Conservation (phyloP, 2,329 filamentous ascomycete genomes). For the Didymella sp. region DNA sequence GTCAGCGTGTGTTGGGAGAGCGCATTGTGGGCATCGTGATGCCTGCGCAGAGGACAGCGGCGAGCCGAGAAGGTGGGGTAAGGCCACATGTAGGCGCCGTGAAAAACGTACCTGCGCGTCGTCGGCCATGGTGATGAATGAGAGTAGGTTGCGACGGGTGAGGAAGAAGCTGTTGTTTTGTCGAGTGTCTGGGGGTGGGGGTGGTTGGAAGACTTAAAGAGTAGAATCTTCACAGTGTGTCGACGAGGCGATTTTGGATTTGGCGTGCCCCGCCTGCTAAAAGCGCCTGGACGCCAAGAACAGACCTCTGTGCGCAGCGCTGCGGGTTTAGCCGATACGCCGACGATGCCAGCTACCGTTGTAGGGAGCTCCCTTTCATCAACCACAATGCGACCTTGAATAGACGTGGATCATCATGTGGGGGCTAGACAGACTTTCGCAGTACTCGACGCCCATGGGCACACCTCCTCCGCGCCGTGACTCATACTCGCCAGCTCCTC, state of each 20-base stretch:
- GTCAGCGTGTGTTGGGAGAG: constrained; percentile 12
- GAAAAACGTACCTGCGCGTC: constrained; percentile 66
- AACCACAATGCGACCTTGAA: constrained; percentile 8
- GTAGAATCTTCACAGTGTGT: constrained; percentile 41
- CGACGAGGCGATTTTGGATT: constrained; percentile 39
- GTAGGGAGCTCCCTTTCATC: not conserved
- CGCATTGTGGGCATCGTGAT: constrained; percentile 22
- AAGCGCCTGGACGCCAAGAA: too few relatives aligned
- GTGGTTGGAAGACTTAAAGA: constrained; percentile 37
- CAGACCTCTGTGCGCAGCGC: not conserved
- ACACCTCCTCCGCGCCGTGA: constrained; percentile 69
- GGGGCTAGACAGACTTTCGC: constrained; percentile 81
- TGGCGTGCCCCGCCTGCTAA: not conserved
- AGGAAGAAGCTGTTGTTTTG: constrained; percentile 41
- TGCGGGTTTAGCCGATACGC: constrained; percentile 1
- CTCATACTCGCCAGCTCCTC: constrained; percentile 74
- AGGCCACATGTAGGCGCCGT: constrained; percentile 33
- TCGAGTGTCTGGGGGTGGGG: constrained; percentile 38
- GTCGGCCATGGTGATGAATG: constrained; percentile 68
- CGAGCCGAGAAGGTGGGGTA: constrained; percentile 50
- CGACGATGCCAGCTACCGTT: not conserved
- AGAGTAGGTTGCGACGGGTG: constrained; percentile 45
- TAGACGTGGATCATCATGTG: constrained; percentile 66
- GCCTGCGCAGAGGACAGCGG: constrained; percentile 41
- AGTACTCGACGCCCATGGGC: constrained; percentile 69